Conservation (phyloP, 2,329 filamentous ascomycete species). For the Pseudofabraea citricarpa region DNA sequence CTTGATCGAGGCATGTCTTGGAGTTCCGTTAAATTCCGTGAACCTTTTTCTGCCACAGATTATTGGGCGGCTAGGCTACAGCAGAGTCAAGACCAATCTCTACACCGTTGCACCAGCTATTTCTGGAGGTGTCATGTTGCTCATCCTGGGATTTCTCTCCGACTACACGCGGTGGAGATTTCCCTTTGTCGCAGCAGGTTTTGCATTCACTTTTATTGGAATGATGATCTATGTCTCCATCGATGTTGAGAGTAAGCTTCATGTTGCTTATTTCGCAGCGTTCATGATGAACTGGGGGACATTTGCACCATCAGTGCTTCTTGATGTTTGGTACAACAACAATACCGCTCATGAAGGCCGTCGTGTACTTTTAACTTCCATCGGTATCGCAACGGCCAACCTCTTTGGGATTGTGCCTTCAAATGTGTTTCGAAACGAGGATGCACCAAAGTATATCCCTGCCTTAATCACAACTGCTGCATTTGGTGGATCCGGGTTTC, state of each 20-base stretch:
- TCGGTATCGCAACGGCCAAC: slow-evolving; percentile 56
- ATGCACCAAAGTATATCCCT: slow-evolving; percentile 60
- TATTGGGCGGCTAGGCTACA: slow-evolving; percentile 39
- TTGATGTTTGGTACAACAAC: slow-evolving; percentile 43
- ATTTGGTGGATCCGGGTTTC: slow-evolving; percentile 53
- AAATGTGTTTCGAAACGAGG: slow-evolving; percentile 60
- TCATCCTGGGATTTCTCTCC: slow-evolving; percentile 64
- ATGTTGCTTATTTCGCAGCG: slow-evolving; percentile 55
- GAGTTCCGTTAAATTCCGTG: slow-evolving; percentile 49
- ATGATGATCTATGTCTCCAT: slow-evolving; percentile 74
- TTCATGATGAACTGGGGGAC: slow-evolving; percentile 56
- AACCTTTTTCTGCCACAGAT: slow-evolving; percentile 48
- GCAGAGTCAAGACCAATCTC: slow-evolving; percentile 58
- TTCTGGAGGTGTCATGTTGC: slow-evolving; percentile 63
- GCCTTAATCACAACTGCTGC: slow-evolving; percentile 58
- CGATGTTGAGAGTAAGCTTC: slow-evolving; percentile 40
- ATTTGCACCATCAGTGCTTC: slow-evolving; percentile 14
- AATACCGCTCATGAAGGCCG: slow-evolving; percentile 57
- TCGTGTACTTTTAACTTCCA: slow-evolving; percentile 52
- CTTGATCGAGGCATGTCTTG: slow-evolving; percentile 47
- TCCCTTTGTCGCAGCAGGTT: slow-evolving; percentile 67
- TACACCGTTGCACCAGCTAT: slow-evolving; percentile 76
- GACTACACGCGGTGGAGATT: slow-evolving; percentile 41
- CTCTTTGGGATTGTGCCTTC: slow-evolving; percentile 61
- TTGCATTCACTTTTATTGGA: slow-evolving; percentile 66